Percentiles rank a stretch among this genome's conserved stretches.
Evolutionary conservation across 2,329 filamentous ascomycete species (phyloP).

Genomic region (Eutypella sp.): DNA sequence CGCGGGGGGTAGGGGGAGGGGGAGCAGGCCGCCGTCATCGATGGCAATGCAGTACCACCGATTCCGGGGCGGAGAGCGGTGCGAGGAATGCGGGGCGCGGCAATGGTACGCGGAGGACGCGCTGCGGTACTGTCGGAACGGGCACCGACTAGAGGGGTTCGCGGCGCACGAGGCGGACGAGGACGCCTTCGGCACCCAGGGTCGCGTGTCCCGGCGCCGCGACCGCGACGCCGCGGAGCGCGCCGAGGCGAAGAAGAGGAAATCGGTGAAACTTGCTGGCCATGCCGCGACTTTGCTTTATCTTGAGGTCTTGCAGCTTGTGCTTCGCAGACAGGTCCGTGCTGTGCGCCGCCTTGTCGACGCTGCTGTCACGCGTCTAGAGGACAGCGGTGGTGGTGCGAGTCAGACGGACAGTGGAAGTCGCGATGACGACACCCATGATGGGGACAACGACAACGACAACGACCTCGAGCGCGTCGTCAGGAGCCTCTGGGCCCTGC

Average conservation of each 20-base stretch:
- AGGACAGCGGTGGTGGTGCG: neutral
- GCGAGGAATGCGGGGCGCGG: constrained; percentile 63
- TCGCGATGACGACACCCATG: neutral
- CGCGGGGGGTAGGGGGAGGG: too few species aligned
- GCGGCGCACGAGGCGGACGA: constrained; percentile 54
- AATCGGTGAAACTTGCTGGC: constrained; percentile 52
- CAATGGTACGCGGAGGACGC: constrained; percentile 72
- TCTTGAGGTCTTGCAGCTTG: constrained; percentile 76
- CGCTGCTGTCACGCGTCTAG: neutral
- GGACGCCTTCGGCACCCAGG: constrained; percentile 61
- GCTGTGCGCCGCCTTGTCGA: constrained; percentile 70
- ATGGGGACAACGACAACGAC: constrained; percentile 56
- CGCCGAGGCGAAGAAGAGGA: constrained; percentile 37
- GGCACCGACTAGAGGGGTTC: constrained; percentile 69
- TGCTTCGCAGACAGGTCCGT: constrained; percentile 75
- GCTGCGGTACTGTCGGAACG: constrained; percentile 72
- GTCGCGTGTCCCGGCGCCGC: constrained; percentile 45
- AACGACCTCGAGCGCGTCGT: constrained; percentile 73
- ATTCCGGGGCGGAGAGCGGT: constrained; percentile 49
- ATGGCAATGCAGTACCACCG: constrained; percentile 46
- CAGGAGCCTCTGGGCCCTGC: constrained; percentile 79
- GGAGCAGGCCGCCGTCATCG: too few species aligned
- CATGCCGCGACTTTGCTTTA: constrained; percentile 70
- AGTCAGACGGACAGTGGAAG: too few species aligned
- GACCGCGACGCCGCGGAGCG: constrained; percentile 53